Base-by-base conservation (phyloP, 2,329 filamentous ascomycete genomes). In the Diaporthe vexans region DNA sequence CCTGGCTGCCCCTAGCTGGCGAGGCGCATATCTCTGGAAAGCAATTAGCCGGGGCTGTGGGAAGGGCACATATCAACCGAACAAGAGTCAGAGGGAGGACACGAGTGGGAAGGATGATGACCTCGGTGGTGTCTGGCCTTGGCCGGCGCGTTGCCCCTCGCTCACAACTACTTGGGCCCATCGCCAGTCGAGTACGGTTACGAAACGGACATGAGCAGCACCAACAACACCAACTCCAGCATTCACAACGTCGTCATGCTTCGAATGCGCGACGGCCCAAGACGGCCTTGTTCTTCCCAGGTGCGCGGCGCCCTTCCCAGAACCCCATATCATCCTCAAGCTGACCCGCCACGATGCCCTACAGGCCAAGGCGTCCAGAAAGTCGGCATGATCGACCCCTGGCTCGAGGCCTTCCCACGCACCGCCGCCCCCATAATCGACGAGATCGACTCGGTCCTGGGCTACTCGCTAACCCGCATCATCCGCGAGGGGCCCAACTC, bases 331-430 rank as follows among this genome's bases (percentile, higher is more conserved):
- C 48, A 19, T 15, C 5, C 24, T 3, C 0, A 6, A 29, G 15
- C 65, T 76, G 37, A 76, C 72, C 48, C 33, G 8, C 40, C 26
- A 37, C 13, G 43, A 37, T 24, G 54, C 17, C 8, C 29, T 24
- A 19, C 80, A 95, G 94, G 94, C 79, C 95, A 97, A 85, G 95
- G 95, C 78, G 95, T 97, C 24, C 95, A 97, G 82, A 92, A 94
- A 81, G 93, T 97, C 69, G 94, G 94, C 83, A 97, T 97, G 95
- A 88, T 94, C 73, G 91, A 89, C 46, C 92, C 94, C 58, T 98
- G 96, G 95, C 88, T 97, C 78, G 91, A 95, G 79, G 92, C 93
- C 74, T 98, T 98, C 82, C 96, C 96, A 17, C 83, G 85, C 71
- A 97, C 94, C 37, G 92, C 94, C 35, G 88, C 89, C 57, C 91